phyloP scores from a whole-genome alignment of 2,329 filamentous ascomycete genomes.

The Diaporthe australafricana region DNA sequence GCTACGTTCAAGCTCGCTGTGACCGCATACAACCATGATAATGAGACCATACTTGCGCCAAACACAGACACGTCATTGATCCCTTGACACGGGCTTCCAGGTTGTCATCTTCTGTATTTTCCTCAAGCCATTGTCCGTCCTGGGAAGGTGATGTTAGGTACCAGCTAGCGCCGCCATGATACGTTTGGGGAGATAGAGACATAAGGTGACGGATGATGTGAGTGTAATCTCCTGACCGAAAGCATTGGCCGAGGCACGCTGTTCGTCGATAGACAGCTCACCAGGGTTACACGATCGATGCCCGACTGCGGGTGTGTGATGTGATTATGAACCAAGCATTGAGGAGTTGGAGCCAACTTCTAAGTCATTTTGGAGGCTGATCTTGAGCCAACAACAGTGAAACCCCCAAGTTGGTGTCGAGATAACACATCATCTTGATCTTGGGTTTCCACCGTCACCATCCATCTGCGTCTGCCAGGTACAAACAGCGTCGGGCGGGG shows the following conservation, averaged over 20 bases:
- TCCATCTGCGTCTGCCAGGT: neutral
- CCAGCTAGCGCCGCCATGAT: neutral
- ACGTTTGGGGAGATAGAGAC: neutral
- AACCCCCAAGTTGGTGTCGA: neutral
- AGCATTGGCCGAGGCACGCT: neutral
- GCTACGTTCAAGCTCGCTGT: too few species aligned
- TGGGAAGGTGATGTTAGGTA: neutral
- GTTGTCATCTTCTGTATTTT: neutral
- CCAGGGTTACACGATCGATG: neutral
- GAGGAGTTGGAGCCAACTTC: neutral
- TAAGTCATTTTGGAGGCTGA: neutral
- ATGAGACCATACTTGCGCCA: neutral
- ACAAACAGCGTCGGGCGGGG: neutral
- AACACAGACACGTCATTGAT: neutral
- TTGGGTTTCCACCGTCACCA: neutral
- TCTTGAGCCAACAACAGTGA: neutral
- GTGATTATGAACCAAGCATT: neutral
- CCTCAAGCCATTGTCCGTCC: neutral
- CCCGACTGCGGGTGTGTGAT: neutral
- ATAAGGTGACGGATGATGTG: neutral
- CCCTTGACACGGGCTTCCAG: neutral
- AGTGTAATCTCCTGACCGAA: slow-evolving; percentile 9
- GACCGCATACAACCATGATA: neutral
- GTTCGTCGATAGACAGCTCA: neutral
- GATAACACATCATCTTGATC: slow-evolving; percentile 9